Conservation (phyloP, 805 yeast genomes). For the Diddensiella caesifluorescens region DNA sequence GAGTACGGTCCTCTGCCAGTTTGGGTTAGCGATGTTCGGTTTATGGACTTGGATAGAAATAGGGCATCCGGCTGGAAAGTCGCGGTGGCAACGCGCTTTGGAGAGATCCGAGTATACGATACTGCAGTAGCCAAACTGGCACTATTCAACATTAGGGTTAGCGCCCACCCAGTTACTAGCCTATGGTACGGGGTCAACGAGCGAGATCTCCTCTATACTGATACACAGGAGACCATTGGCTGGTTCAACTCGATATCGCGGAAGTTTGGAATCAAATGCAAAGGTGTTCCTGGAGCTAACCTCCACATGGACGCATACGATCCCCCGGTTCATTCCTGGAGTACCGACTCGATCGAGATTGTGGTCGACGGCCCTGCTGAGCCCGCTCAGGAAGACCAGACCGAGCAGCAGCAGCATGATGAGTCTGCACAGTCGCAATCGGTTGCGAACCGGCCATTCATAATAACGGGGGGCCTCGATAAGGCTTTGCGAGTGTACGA, state of each 20-base stretch:
- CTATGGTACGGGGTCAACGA: slow-evolving; percentile 6
- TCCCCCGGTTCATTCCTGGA: too few species aligned
- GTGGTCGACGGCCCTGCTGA: background rate
- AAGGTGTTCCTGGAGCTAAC: slow-evolving; percentile 5
- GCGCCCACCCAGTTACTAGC: slow-evolving; percentile 19
- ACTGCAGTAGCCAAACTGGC: slow-evolving; percentile 34
- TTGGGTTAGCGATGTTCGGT: slow-evolving; percentile 59
- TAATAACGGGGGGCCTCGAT: slow-evolving; percentile 16
- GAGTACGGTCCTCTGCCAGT: slow-evolving; percentile 72
- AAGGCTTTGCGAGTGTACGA: slow-evolving; percentile 13
- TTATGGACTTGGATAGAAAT: slow-evolving; percentile 36
- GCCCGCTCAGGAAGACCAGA: background rate
- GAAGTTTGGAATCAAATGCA: background rate
- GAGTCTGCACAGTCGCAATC: background rate
- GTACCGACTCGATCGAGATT: background rate
- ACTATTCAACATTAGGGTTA: slow-evolving; percentile 12
- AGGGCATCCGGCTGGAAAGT: slow-evolving; percentile 43
- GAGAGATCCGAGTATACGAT: slow-evolving; percentile 63
- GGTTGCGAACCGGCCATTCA: slow-evolving; percentile 4
- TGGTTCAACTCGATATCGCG: slow-evolving; percentile 5
- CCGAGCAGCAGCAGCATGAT: background rate
- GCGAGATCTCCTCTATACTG: slow-evolving; percentile 11
- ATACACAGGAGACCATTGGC: slow-evolving; percentile 14
- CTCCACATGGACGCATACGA: slow-evolving; percentile 1
- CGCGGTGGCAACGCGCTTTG: slow-evolving; percentile 62